A percentile compares a stretch with the other conserved stretches of the same genome.
Conservation (phyloP, 495 filamentous ascomycete genomes). For the Physcia stellaris region DNA sequence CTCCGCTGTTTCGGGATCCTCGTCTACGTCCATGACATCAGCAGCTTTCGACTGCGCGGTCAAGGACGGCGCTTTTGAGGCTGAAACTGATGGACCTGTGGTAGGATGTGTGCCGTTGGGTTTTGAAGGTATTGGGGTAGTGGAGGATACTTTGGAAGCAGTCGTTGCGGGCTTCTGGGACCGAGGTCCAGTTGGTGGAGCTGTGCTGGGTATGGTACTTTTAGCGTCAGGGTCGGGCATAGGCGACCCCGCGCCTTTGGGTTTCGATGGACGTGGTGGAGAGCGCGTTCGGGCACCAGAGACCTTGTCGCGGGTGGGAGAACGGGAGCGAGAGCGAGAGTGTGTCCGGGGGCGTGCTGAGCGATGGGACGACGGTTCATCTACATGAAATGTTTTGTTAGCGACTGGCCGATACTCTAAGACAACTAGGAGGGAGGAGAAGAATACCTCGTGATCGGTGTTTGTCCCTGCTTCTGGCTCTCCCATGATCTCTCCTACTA, state of each 20-base stretch:
- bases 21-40: slow-evolving; percentile 30
- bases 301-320: slow-evolving; percentile 6
- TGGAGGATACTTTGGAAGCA: slow-evolving; percentile 14
- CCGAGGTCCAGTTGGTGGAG: slow-evolving; percentile 7
- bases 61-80: too few species aligned
- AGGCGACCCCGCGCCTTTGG: slow-evolving; percentile 20
- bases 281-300: slow-evolving; percentile 24
- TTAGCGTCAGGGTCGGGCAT: slow-evolving; percentile 14
- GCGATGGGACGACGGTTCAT: slow-evolving; percentile 8
- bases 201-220: slow-evolving; percentile 12
- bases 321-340: slow-evolving; percentile 28
- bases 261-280: slow-evolving; percentile 21
- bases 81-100: too few species aligned
- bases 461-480: slow-evolving; percentile 34
- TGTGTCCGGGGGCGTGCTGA: slow-evolving; percentile 27
- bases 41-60: too few species aligned
- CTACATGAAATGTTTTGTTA: slow-evolving; percentile 5
- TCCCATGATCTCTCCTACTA: slow-evolving; percentile 26
- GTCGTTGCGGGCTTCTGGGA: slow-evolving; percentile 12
- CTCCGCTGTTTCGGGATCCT: slow-evolving; percentile 54
- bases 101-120: too few species aligned
- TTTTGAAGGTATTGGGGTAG: slow-evolving; percentile 25
- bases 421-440: slow-evolving; percentile 6
- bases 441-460: slow-evolving; percentile 23
- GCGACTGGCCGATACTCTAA: slow-evolving; percentile 17